phyloP scores from a whole-genome alignment of 1,139 yeast genomes.

The Kazachstania sp. region DNA sequence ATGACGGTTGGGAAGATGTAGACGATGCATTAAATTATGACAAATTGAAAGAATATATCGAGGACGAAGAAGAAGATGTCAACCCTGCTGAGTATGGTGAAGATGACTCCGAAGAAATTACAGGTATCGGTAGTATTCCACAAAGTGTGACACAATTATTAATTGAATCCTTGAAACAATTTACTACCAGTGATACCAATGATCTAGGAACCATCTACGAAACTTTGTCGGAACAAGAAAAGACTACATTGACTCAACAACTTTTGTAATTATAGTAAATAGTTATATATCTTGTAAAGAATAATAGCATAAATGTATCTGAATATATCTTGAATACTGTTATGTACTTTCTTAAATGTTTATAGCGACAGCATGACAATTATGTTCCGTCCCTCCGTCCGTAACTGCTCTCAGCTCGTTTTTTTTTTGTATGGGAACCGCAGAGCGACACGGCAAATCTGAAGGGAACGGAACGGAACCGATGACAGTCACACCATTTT shows the following conservation, averaged over 20 bases:
- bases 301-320: too few relatives aligned
- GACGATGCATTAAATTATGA: conserved; percentile 59
- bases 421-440: too few relatives aligned
- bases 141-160: conserved; percentile 38
- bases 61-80: conserved; percentile 25
- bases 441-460: too few relatives aligned
- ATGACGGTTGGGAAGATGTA: conserved; percentile 76
- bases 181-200: conserved; percentile 46
- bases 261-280: conserved; percentile 16
- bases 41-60: conserved; percentile 47
- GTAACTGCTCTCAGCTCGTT: too few relatives aligned
- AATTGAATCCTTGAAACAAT: conserved; percentile 54
- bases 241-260: conserved; percentile 44
- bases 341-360: too few relatives aligned
- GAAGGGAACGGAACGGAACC: too few relatives aligned
- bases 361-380: too few relatives aligned
- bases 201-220: conserved; percentile 49
- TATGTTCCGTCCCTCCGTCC: too few relatives aligned
- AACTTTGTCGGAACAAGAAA: conserved; percentile 48
- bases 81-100: conserved; percentile 17
- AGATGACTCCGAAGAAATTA: conserved; percentile 31
- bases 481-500: too few relatives aligned
- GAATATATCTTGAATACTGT: too few relatives aligned
- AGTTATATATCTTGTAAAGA: too few relatives aligned
- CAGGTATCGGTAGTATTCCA: conserved; percentile 13